Evolutionary conservation across 2,329 filamentous ascomycete genomes (phyloP).

Genomic region (Claviceps digitariae): DNA sequence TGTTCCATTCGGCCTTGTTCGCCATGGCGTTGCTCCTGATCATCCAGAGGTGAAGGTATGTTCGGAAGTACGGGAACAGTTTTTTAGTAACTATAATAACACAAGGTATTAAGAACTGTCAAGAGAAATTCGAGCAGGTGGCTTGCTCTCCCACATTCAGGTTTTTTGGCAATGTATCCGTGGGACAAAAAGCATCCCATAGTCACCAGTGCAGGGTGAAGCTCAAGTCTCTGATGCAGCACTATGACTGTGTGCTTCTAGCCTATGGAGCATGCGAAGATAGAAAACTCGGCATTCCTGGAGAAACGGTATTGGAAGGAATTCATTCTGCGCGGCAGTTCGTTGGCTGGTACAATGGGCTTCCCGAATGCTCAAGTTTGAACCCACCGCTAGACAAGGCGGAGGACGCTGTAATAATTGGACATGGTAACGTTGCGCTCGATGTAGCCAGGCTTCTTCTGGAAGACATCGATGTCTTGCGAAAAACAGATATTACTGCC

Average conservation of each 20-base stretch:
- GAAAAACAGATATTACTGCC: constrained; percentile 79
- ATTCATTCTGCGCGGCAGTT: constrained; percentile 85
- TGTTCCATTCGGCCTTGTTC: constrained; percentile 81
- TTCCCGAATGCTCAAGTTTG: constrained; percentile 65
- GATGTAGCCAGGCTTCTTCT: constrained; percentile 86
- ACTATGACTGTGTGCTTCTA: constrained; percentile 89
- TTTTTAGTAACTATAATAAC: constrained; percentile 1
- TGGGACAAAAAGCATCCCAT: constrained; percentile 43
- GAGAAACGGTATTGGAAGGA: constrained; percentile 58
- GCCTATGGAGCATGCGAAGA: constrained; percentile 87
- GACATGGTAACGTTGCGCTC: constrained; percentile 90
- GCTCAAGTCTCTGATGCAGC: constrained; percentile 53
- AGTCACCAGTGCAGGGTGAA: constrained; percentile 40
- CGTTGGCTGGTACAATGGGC: constrained; percentile 96
- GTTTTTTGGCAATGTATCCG: constrained; percentile 78
- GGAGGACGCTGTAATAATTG: constrained; percentile 77
- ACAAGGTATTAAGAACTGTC: constrained; percentile 56
- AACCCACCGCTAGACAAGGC: constrained; percentile 60
- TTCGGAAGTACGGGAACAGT: background rate
- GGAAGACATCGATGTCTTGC: constrained; percentile 57
- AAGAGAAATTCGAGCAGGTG: constrained; percentile 85
- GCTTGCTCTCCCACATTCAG: constrained; percentile 71
- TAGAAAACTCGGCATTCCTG: constrained; percentile 61
- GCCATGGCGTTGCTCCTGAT: constrained; percentile 94
- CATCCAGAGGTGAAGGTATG: constrained; percentile 93